Evolutionary conservation across 352 stramenopile species (phyloP), one percentile per base, ranked within the genome.

Genomic region (Pythium aristosporum): DNA sequence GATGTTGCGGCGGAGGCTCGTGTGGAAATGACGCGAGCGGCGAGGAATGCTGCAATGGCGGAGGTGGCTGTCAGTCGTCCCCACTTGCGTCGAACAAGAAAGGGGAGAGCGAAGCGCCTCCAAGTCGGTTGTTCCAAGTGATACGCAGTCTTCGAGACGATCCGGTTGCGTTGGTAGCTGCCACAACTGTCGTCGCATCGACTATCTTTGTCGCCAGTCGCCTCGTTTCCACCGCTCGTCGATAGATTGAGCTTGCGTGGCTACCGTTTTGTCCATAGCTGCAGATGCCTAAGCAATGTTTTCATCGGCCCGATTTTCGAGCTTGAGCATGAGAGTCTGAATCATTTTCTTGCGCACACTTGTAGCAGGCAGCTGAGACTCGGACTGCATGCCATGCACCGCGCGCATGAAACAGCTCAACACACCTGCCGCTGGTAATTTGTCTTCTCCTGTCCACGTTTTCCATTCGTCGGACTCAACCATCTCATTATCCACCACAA

Each of bases 281-380:
- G 37, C 2, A 42, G 10, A 42, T 30, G 39, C 13, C 21, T 53
- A 68, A 10, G 30, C 9, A 5, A 68, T 62, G 3, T 63, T 54
- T 49, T 88, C 76, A 18, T 88, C 76, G 2, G 61, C 51, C 57
- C 75, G 77, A 52, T 75, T 81, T 49, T 88, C 77, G 1, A 82
- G 62, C 54, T 88, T 90, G 57, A 90, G 78, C 43, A 87, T 18
- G 30, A 90, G 49, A 12, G 72, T 66, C 55, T 88, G 77, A 16
- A 90, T 48, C 18, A 88, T 67, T 43, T 88, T 90, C 63, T 80
- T 87, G 7, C 81, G 77, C 37, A 79, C 34, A 56, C 79, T 84
- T 23, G 67, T 73, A 2, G 69, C 32, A 15, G 77, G 76, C 23
- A 90, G 57, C 63, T 88, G 81, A 0, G 75, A 65, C 23, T 88